Conservation (phyloP, 768 basidiomycete species). For the Phaeotremella skinneri region DNA sequence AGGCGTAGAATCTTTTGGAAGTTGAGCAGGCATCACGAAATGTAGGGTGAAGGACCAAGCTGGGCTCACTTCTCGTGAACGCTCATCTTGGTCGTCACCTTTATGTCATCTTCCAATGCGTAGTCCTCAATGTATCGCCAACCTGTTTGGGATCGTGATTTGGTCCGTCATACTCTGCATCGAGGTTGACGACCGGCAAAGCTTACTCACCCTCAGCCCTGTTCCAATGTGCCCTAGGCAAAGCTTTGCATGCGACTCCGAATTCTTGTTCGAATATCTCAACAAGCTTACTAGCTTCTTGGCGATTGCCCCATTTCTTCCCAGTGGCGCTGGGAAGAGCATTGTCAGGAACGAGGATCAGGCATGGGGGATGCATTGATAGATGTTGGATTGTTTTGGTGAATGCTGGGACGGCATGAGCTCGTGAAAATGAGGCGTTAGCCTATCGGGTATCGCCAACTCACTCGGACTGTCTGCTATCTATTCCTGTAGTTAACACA, state of each 20-base stretch:
- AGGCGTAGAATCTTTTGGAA: slow-evolving; percentile 71
- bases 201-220: slow-evolving; percentile 64
- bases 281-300: slow-evolving; percentile 62
- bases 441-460: not conserved
- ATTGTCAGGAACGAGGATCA: slow-evolving; percentile 79
- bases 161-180: slow-evolving; percentile 8
- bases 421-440: not conserved
- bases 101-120: slow-evolving; percentile 75
- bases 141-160: slow-evolving; percentile 54
- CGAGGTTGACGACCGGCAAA: not conserved
- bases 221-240: slow-evolving; percentile 80
- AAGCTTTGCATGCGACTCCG: slow-evolving; percentile 64
- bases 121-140: slow-evolving; percentile 75
- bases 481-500: slow-evolving; percentile 55
- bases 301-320: not conserved
- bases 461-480: slow-evolving; percentile 68
- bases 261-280: slow-evolving; percentile 73
- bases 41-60: too few species aligned
- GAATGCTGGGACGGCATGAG: slow-evolving; percentile 17
- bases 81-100: slow-evolving; percentile 73
- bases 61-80: slow-evolving; percentile 69
- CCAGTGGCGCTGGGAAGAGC: slow-evolving; percentile 16
- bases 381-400: slow-evolving; percentile 29
- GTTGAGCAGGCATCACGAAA: not conserved
- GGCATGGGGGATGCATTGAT: slow-evolving; percentile 58